phyloP scores from a whole-genome alignment of 257 asterid genomes.

The Jacaranda copaia region DNA sequence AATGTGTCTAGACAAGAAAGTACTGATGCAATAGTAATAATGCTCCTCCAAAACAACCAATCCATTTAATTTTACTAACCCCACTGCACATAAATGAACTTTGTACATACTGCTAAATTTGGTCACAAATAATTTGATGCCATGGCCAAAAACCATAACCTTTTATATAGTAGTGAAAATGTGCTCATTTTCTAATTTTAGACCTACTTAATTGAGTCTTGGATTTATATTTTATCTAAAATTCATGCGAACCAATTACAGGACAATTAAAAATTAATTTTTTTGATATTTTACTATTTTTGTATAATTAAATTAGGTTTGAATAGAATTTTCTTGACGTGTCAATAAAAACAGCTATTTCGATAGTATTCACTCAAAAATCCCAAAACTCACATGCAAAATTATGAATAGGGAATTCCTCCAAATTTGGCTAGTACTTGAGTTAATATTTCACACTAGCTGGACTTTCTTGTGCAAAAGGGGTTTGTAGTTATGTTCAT shows the following conservation, averaged over 20 bases:
- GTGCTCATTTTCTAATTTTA: not conserved
- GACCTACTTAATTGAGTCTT: not conserved
- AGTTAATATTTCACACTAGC: not conserved
- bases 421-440: not conserved
- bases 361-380: too few relatives aligned
- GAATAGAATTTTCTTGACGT: not conserved
- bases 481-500: not conserved
- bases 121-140: not conserved
- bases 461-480: not conserved
- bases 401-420: not conserved
- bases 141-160: not conserved
- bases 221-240: not conserved
- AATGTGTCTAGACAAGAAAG: constrained; percentile 40
- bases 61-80: not conserved
- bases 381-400: not conserved
- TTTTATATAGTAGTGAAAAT: not conserved
- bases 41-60: constrained; percentile 38
- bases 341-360: not conserved
- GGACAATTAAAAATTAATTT: too few relatives aligned
- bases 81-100: constrained; percentile 5
- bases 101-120: not conserved
- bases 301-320: not conserved
- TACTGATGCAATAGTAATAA: constrained; percentile 38
- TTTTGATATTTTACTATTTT: too few relatives aligned
- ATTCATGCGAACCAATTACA: too few relatives aligned